These are phyloP conservation scores for Crucihimalaya himalaica DNA, from an alignment of 345 rosid genomes.

Conservation along the genomic window DNA sequence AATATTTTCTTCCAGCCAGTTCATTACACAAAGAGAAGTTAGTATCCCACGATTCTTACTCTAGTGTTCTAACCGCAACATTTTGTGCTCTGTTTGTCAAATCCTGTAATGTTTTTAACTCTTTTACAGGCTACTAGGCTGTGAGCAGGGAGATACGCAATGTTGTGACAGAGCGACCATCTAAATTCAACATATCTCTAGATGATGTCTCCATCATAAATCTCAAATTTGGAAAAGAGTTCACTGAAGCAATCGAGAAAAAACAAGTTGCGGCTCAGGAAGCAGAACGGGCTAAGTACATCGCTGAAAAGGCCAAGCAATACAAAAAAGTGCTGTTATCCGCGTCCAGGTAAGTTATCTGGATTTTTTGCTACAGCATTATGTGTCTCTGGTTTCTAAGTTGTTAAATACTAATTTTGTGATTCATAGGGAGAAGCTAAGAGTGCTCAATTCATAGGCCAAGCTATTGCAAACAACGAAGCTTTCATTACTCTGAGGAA, in stretches of 20 bases:
- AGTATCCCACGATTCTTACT: neutral
- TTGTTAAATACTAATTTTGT: neutral
- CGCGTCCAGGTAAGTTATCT: conserved; percentile 61
- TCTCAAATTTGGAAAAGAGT: conserved; percentile 77
- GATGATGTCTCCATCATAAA: conserved; percentile 75
- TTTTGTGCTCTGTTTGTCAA: neutral
- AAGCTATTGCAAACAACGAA: conserved; percentile 75
- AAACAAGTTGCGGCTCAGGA: conserved; percentile 90
- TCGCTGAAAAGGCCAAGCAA: conserved; percentile 86
- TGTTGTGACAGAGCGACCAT: conserved; percentile 70
- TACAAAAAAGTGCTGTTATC: conserved; percentile 81
- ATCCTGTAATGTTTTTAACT: neutral
- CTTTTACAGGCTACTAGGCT: conserved; percentile 8
- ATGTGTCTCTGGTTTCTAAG: neutral
- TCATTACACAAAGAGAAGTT: conserved; percentile 77
- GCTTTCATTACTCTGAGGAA: conserved; percentile 81
- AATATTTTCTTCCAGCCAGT: conserved; percentile 52
- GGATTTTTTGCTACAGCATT: neutral
- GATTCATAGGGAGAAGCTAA: conserved; percentile 73
- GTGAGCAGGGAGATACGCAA: conserved; percentile 70
- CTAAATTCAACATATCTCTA: conserved; percentile 58
- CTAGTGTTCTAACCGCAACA: neutral
- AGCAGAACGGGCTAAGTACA: conserved; percentile 82
- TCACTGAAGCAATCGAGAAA: conserved; percentile 84
- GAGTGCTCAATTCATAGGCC: conserved; percentile 84